phyloP scores from a whole-genome alignment of 257 asterid genomes.

The Lithospermum erythrorhizon region DNA sequence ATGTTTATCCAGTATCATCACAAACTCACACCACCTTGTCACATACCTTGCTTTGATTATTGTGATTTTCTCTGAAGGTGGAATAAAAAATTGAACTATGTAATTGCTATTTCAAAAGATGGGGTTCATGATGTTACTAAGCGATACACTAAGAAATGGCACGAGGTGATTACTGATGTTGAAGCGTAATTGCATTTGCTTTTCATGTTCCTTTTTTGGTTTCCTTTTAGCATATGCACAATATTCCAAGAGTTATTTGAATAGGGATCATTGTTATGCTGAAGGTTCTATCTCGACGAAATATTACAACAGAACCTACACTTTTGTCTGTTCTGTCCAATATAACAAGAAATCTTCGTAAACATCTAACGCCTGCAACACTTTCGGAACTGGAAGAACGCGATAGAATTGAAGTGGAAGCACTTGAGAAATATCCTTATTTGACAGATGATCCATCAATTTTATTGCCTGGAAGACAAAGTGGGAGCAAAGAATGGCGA shows the following conservation, averaged over 20 bases:
- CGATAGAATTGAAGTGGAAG: constrained; percentile 60
- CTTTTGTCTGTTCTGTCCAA: constrained; percentile 37
- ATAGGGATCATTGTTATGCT: constrained; percentile 2
- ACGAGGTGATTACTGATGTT: constrained; percentile 39
- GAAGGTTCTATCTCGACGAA: constrained; percentile 74
- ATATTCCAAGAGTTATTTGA: not conserved
- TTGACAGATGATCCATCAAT: constrained; percentile 47
- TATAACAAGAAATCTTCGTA: constrained; percentile 51
- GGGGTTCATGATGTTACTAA: constrained; percentile 92
- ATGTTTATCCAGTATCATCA: not conserved
- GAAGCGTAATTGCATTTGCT: constrained; percentile 3
- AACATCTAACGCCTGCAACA: constrained; percentile 30
- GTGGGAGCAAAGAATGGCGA: constrained; percentile 87
- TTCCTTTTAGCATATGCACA: constrained; percentile 1
- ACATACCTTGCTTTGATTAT: constrained; percentile 11
- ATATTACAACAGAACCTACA: constrained; percentile 49
- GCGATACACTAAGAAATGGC: constrained; percentile 92
- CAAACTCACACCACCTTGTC: not conserved
- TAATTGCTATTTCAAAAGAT: constrained; percentile 64
- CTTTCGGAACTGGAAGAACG: constrained; percentile 50
- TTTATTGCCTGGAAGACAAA: constrained; percentile 87
- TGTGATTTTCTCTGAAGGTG: constrained; percentile 49
- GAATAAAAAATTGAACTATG: constrained; percentile 66
- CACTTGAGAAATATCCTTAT: constrained; percentile 48
- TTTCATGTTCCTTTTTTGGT: not conserved